A percentile compares a stretch with the other conserved stretches of the same genome.
phyloP scores from a whole-genome alignment of 345 rosid species.

The Barbarea vulgaris region DNA sequence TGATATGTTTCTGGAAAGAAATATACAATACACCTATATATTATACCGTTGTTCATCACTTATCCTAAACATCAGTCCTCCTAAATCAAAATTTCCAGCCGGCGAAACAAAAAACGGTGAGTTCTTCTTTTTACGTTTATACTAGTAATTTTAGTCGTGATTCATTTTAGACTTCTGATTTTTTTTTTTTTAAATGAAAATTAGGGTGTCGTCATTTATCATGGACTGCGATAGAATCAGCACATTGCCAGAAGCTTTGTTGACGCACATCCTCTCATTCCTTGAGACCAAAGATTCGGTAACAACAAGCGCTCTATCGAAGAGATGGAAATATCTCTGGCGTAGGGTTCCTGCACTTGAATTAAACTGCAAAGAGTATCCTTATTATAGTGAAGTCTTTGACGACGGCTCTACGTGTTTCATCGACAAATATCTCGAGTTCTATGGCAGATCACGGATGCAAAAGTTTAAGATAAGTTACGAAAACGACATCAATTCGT shows the following conservation, averaged over 20 bases:
- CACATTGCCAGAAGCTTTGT: not conserved
- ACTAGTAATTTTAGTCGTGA: not conserved
- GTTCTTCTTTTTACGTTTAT: no score
- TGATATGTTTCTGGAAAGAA: not conserved
- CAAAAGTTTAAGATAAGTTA: not conserved
- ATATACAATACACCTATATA: no score
- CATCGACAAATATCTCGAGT: not conserved
- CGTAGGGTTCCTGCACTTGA: not conserved
- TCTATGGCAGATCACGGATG: not conserved
- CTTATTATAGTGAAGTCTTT: not conserved
- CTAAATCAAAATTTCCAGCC: not conserved
- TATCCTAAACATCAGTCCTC: not conserved
- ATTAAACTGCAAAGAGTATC: not conserved
- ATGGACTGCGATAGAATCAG: not conserved
- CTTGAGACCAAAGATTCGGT: not conserved
- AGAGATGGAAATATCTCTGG: not conserved
- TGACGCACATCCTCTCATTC: not conserved
- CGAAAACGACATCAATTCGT: no score
- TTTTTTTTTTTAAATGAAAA: not conserved
- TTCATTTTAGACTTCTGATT: no score
- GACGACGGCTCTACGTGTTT: not conserved
- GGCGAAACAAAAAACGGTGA: not conserved
- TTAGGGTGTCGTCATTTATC: not conserved
- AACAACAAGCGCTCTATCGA: not conserved
- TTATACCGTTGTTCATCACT: not conserved